Percentiles rank a stretch among this genome's conserved stretches.
Evolutionary conservation across 2,329 filamentous ascomycete species (phyloP).

Genomic region (Phyllosticta citriasiana): DNA sequence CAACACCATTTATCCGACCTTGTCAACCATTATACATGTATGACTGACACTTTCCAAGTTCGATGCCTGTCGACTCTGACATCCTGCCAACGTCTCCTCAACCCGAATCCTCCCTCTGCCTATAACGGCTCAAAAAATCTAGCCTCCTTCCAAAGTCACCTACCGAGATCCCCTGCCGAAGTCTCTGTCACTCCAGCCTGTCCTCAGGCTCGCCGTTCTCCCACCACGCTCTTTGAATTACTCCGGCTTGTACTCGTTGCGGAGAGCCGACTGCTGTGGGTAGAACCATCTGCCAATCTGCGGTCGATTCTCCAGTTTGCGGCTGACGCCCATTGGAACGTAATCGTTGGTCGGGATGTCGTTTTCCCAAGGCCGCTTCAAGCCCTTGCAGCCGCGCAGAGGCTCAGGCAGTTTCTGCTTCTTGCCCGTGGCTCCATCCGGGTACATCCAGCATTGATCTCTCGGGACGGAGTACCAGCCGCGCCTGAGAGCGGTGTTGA

Average conservation of each 20-base stretch:
- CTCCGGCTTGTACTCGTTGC: not conserved
- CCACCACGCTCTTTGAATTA: not conserved
- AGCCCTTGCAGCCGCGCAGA: not conserved
- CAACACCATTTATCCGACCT: too few relatives aligned
- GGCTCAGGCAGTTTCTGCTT: not conserved
- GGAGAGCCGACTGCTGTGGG: not conserved
- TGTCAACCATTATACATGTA: too few relatives aligned
- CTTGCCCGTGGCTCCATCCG: not conserved
- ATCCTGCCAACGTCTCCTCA: too few relatives aligned
- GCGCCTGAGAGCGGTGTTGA: not conserved
- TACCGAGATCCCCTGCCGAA: too few relatives aligned
- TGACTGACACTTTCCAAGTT: too few relatives aligned
- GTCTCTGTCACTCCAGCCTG: too few relatives aligned
- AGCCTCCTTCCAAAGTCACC: too few relatives aligned
- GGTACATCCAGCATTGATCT: not conserved
- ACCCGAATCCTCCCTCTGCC: too few relatives aligned
- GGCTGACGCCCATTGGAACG: not conserved
- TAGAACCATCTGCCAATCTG: not conserved
- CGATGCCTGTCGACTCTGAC: too few relatives aligned
- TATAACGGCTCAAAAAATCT: too few relatives aligned
- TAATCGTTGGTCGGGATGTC: not conserved
- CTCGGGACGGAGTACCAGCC: not conserved
- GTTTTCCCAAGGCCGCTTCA: not conserved
- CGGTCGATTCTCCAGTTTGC: not conserved
- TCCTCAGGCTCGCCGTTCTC: not conserved